Conservation (phyloP, 495 filamentous ascomycete genomes). For the Pseudoneurospora amorphoporcata region DNA sequence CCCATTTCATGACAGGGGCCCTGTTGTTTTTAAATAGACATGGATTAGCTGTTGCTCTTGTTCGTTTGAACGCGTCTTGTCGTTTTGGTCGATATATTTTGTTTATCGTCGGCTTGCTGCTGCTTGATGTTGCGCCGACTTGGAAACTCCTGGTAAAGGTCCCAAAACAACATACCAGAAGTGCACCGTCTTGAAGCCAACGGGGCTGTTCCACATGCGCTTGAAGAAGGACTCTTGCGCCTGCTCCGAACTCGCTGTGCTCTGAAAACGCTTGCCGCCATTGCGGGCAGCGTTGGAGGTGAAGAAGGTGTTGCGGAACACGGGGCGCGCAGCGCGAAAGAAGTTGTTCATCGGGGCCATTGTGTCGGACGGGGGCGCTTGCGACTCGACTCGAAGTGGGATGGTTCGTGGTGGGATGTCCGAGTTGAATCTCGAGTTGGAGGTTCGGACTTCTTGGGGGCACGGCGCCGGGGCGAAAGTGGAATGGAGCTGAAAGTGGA, state of each 20-base stretch:
- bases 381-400: slow-evolving; percentile 6
- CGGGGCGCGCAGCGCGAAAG: slow-evolving; percentile 42
- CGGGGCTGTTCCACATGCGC: slow-evolving; percentile 74
- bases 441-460: not conserved
- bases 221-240: slow-evolving; percentile 50
- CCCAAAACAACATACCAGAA: slow-evolving; percentile 55
- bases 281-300: slow-evolving; percentile 38
- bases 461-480: slow-evolving; percentile 4
- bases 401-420: slow-evolving; percentile 3
- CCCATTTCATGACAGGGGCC: slow-evolving; percentile 99
- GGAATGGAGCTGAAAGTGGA: slow-evolving; percentile 1
- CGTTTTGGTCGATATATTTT: too few species aligned
- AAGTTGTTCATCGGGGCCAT: slow-evolving; percentile 30
- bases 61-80: not conserved
- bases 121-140: not conserved
- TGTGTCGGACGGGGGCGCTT: not conserved
- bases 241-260: slow-evolving; percentile 39
- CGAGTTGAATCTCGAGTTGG: not conserved
- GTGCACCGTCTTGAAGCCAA: slow-evolving; percentile 92
- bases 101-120: too few species aligned
- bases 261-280: slow-evolving; percentile 55
- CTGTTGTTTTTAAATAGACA: slow-evolving; percentile 27
- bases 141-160: not conserved
- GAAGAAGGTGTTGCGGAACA: slow-evolving; percentile 39
- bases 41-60: not conserved